phyloP scores from a whole-genome alignment of 139 green algal genomes.

The Micractinium conductrix region DNA sequence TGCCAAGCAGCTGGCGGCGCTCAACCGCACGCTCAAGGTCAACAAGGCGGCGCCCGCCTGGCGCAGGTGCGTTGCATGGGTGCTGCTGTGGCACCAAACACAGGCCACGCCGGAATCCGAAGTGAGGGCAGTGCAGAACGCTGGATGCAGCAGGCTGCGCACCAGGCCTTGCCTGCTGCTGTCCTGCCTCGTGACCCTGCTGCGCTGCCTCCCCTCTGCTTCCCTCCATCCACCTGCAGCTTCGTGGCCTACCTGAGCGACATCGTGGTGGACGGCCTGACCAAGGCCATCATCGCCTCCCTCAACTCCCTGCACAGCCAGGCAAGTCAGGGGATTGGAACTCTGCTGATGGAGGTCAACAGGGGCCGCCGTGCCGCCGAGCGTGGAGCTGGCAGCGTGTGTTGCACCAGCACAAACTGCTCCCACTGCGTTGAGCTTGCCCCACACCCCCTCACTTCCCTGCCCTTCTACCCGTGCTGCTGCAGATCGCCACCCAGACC shows the following conservation, averaged over 20 bases:
- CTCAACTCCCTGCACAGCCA: slow-evolving; percentile 50
- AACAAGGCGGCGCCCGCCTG: slow-evolving; percentile 56
- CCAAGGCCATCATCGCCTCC: slow-evolving; percentile 69
- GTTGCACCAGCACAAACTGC: too few relatives aligned
- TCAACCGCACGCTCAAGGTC: slow-evolving; percentile 80
- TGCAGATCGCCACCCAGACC: slow-evolving; percentile 75
- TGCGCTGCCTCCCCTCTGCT: background rate
- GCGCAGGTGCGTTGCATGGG: background rate
- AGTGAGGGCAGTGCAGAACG: too few relatives aligned
- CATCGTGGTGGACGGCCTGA: slow-evolving; percentile 87
- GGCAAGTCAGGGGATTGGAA: too few relatives aligned
- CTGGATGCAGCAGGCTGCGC: background rate
- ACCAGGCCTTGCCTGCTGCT: too few relatives aligned
- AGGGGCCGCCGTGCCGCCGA: too few relatives aligned
- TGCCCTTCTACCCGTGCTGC: slow-evolving; percentile 18
- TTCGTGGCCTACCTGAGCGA: slow-evolving; percentile 87
- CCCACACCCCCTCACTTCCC: too few relatives aligned
- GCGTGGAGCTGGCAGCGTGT: too few relatives aligned
- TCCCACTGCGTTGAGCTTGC: too few relatives aligned
- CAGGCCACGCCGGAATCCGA: too few relatives aligned
- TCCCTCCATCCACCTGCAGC: background rate
- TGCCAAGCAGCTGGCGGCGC: slow-evolving; percentile 78
- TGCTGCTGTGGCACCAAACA: too few relatives aligned
- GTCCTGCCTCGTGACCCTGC: background rate
- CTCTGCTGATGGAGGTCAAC: too few relatives aligned